Evolutionary conservation across 192 early-diverging fungal genomes (phyloP).

Genomic region (Backusella liffmaniae): DNA sequence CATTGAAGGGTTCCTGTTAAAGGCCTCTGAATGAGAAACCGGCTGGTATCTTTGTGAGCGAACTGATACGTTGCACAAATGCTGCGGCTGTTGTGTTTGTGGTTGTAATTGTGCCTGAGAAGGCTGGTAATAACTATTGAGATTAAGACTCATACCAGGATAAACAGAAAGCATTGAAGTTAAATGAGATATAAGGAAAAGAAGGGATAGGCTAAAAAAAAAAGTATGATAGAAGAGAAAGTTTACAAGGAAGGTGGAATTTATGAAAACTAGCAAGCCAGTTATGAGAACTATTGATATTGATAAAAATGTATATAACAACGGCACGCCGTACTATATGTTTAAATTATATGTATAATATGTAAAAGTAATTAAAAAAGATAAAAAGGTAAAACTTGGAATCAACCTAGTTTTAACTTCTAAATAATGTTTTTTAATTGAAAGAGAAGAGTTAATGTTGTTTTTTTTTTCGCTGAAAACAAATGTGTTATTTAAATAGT

Average conservation of each 20-base stretch:
- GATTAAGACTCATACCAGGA: slow-evolving; percentile 19
- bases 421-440: background rate
- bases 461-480: background rate
- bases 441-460: slow-evolving; percentile 1
- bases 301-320: slow-evolving; percentile 3
- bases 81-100: background rate
- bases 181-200: background rate
- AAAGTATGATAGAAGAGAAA: background rate
- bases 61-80: background rate
- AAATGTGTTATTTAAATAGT: slow-evolving; percentile 6
- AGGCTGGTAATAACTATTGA: background rate
- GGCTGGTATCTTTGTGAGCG: background rate
- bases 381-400: background rate
- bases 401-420: slow-evolving; percentile 9
- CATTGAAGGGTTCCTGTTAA: background rate
- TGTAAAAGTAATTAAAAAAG: background rate
- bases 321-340: slow-evolving; percentile 1
- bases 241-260: background rate
- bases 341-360: slow-evolving; percentile 1
- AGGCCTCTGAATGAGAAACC: background rate
- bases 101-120: background rate
- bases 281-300: background rate
- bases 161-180: slow-evolving; percentile 26
- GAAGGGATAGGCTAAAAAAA: slow-evolving; percentile 3
- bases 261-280: slow-evolving; percentile 10